Evolutionary conservation across 257 asterid genomes (phyloP).

Genomic region (Henckelia pumila): DNA sequence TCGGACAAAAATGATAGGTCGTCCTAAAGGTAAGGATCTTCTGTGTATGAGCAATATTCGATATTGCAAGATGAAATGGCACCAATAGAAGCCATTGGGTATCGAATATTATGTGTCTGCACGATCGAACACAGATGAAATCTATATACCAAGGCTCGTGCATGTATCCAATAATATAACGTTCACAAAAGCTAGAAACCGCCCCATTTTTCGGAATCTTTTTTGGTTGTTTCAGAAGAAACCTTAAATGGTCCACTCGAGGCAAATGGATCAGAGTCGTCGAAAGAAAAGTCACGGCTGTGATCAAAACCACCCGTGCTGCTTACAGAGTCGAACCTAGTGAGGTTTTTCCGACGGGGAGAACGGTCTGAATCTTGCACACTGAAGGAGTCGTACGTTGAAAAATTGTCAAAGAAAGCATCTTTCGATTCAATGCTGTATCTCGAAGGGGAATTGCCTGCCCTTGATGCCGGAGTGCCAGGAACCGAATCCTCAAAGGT

Average conservation of each 20-base stretch:
- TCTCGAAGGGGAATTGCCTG: slow-evolving; percentile 66
- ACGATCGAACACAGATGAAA: slow-evolving; percentile 9
- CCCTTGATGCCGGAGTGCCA: slow-evolving; percentile 63
- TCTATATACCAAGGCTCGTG: slow-evolving; percentile 16
- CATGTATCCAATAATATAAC: neutral
- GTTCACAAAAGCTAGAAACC: slow-evolving; percentile 32
- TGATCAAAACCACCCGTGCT: slow-evolving; percentile 66
- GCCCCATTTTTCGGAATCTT: slow-evolving; percentile 45
- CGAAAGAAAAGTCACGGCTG: slow-evolving; percentile 67
- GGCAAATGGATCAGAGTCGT: slow-evolving; percentile 87
- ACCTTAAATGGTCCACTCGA: slow-evolving; percentile 88
- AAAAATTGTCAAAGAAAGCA: slow-evolving; percentile 61
- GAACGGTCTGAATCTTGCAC: slow-evolving; percentile 49
- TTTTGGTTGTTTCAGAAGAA: slow-evolving; percentile 56
- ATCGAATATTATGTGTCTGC: neutral
- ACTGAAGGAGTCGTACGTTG: slow-evolving; percentile 78
- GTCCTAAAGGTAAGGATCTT: neutral
- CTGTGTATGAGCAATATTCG: neutral
- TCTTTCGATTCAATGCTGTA: slow-evolving; percentile 57
- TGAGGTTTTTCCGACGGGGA: slow-evolving; percentile 49
- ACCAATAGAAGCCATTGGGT: neutral
- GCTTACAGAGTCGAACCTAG: slow-evolving; percentile 82
- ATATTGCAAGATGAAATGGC: neutral
- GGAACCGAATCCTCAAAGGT: slow-evolving; percentile 79
- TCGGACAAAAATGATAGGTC: neutral